A percentile compares a stretch with the other conserved stretches of the same genome.
Conservation (phyloP, 352 stramenopile genomes). For the Globisporangium camurandrum region DNA sequence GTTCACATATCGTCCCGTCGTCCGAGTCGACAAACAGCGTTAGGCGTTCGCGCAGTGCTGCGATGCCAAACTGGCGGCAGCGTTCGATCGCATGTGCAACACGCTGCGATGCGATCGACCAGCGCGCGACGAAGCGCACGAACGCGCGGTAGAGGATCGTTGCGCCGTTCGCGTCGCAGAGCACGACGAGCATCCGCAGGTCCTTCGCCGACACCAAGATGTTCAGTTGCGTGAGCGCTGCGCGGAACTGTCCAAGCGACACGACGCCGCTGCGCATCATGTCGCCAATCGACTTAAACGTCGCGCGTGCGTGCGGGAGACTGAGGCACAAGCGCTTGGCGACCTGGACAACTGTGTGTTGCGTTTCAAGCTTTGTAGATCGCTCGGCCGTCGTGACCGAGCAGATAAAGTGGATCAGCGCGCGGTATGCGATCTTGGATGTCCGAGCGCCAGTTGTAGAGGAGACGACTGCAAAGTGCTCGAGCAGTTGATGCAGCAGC, state of each 20-base stretch:
- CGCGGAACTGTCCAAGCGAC: slow-evolving; percentile 36
- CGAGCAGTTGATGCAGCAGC: slow-evolving; percentile 30
- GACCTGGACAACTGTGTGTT: slow-evolving; percentile 18
- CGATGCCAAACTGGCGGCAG: slow-evolving; percentile 30
- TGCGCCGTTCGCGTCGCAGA: slow-evolving; percentile 41
- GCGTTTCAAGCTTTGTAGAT: no score
- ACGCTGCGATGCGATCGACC: slow-evolving; percentile 13
- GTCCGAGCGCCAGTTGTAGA: no score
- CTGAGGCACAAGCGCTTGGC: slow-evolving; percentile 24
- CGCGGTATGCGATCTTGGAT: slow-evolving; percentile 21
- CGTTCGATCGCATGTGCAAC: slow-evolving; percentile 20
- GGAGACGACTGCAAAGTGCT: slow-evolving; percentile 36
- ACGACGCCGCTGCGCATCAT: slow-evolving; percentile 32
- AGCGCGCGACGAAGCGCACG: slow-evolving; percentile 24
- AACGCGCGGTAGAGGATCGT: slow-evolving; percentile 46
- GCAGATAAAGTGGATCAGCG: slow-evolving; percentile 43
- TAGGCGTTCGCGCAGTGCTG: slow-evolving; percentile 29
- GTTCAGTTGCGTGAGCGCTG: slow-evolving; percentile 25
- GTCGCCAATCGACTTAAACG: slow-evolving; percentile 36
- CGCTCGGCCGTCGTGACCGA: slow-evolving; percentile 25
- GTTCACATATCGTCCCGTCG: slow-evolving; percentile 26
- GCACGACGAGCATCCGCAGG: slow-evolving; percentile 32
- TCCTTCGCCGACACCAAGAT: slow-evolving; percentile 30
- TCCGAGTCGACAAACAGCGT: slow-evolving; percentile 26
- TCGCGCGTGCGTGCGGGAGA: slow-evolving; percentile 22